Evolutionary conservation across 495 filamentous ascomycete species (phyloP), one percentile per base, ranked within the genome.

Genomic region (Chaetomium fimeti): DNA sequence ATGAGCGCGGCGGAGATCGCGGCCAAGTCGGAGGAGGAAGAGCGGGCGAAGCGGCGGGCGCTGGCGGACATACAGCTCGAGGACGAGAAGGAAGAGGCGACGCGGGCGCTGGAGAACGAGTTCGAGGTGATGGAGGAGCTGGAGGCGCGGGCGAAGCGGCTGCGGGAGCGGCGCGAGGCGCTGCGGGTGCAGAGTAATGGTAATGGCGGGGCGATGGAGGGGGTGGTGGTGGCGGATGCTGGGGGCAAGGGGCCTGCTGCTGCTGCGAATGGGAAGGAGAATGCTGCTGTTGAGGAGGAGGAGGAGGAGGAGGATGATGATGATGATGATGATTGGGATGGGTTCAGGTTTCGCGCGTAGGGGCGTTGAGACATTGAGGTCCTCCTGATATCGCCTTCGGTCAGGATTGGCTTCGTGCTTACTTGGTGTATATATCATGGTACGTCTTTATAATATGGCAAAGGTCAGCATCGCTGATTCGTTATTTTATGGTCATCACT

Each of bases 41-140:
- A 80, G 43, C 84, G 81, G 32, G 81, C 84, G 63, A 79, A 79
- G 58, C 80, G 82, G 40, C 88, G 89, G 57, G 86, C 81, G 1
- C 85, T 88, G 52, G 72, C 84, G n/a, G 92, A 84, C 45, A 67
- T 71, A 16, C 66, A 80, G 66, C 64, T 80, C 4, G 78, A 91
- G 63, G 91, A 87, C 20, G 91, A 96, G 77, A 87, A 87, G 25
- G 92, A 97, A 70, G 92, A 96, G 69, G 92, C 93, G 5, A 88
- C 86, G 24, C 83, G 89, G 54, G 84, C 87, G 61, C 74, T 97
- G 62, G 87, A 93, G 73, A 87, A 90, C 62, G 94, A 98, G 74
- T 91, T 98, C 72, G 94, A 96, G 58, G 88, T 94, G 72, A 97
- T 98, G 93, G 91, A 94, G 72, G 86, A 86, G 60, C 82, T 97